These are phyloP conservation scores for Sarcomyxa edulis DNA, from an alignment of 768 basidiomycete genomes.

Conservation along the genomic window DNA sequence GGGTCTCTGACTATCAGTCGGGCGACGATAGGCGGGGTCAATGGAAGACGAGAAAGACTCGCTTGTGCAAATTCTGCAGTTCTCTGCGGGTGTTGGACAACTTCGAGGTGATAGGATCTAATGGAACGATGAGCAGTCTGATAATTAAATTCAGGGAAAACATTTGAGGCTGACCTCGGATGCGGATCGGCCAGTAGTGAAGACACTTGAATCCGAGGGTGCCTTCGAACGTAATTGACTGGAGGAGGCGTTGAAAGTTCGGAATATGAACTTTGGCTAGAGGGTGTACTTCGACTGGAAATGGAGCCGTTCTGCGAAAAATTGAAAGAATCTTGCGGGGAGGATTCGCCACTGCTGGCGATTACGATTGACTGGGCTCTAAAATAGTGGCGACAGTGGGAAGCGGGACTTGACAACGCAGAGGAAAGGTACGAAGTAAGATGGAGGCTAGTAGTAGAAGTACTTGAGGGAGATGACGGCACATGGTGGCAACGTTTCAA, in stretches of 20 bases:
- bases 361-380: neutral
- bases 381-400: neutral
- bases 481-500: constrained; percentile 3
- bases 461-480: neutral
- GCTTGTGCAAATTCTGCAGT: constrained; percentile 79
- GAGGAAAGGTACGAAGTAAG: neutral
- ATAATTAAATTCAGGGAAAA: constrained; percentile 7
- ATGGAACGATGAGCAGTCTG: neutral
- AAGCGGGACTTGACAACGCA: constrained; percentile 3
- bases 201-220: constrained; percentile 52
- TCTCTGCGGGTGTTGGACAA: constrained; percentile 79
- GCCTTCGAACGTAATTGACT: constrained; percentile 29
- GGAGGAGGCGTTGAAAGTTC: constrained; percentile 30
- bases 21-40: constrained; percentile 81
- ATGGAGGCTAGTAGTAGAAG: neutral
- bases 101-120: constrained; percentile 75
- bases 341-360: constrained; percentile 41
- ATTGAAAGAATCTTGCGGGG: constrained; percentile 39
- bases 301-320: constrained; percentile 32
- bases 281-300: constrained; percentile 36
- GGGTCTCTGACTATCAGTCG: constrained; percentile 73
- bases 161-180: constrained; percentile 45
- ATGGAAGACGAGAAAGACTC: constrained; percentile 71
- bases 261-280: constrained; percentile 34
- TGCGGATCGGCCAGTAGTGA: constrained; percentile 53